A percentile compares a stretch with the other conserved stretches of the same genome.
phyloP scores from a whole-genome alignment of 2,329 filamentous ascomycete genomes.

The Alternaria hordeiaustralica region DNA sequence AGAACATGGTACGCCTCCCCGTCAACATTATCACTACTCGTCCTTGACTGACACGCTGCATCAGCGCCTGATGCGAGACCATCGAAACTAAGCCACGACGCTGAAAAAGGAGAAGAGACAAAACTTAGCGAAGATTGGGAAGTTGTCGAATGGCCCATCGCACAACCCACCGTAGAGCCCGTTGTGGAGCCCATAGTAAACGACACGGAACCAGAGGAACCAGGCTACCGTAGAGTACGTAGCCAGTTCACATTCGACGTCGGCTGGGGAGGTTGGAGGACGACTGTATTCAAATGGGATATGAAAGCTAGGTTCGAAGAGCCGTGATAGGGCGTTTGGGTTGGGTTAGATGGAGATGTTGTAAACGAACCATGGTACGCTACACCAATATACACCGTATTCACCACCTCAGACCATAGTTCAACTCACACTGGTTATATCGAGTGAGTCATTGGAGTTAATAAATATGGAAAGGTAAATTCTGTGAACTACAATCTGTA shows the following conservation, averaged over 20 bases:
- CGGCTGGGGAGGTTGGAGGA: not conserved
- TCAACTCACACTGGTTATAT: not conserved
- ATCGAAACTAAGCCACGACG: not conserved
- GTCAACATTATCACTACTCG: no score
- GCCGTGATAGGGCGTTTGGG: not conserved
- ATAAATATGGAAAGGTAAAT: not conserved
- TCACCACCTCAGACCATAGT: not conserved
- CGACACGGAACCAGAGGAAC: not conserved
- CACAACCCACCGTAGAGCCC: not conserved
- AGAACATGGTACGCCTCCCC: no score
- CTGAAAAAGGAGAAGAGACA: not conserved
- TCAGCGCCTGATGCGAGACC: not conserved
- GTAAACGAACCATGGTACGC: not conserved
- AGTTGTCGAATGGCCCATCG: not conserved
- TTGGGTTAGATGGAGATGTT: not conserved
- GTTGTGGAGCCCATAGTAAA: not conserved
- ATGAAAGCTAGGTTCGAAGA: not conserved
- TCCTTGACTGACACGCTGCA: rapidly evolving
- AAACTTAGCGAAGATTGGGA: not conserved
- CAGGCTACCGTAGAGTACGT: not conserved
- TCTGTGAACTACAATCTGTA: no score
- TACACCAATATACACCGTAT: not conserved
- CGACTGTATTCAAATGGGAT: not conserved
- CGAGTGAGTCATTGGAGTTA: not conserved
- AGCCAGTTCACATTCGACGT: not conserved